These are phyloP conservation scores for Lactifluus echinatus DNA, from an alignment of 768 basidiomycete genomes.

Conservation along the genomic window DNA sequence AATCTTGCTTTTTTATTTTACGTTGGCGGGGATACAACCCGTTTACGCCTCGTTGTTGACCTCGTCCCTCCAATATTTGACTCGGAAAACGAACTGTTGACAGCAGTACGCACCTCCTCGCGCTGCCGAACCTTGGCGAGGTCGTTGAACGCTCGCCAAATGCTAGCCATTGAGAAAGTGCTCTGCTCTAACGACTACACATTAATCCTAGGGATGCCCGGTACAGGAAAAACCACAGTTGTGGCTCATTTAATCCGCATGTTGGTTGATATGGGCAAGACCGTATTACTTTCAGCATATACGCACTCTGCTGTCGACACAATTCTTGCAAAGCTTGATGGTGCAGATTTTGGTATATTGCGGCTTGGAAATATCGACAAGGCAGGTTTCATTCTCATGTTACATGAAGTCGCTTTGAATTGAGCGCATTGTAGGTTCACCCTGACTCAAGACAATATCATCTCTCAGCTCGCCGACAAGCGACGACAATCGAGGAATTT, in stretches of 20 bases:
- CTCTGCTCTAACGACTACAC: slow-evolving; percentile 83
- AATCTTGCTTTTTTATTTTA: slow-evolving; percentile 90
- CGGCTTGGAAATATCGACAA: slow-evolving; percentile 89
- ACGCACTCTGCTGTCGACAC: slow-evolving; percentile 99
- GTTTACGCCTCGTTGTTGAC: slow-evolving; percentile 76
- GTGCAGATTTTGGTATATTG: slow-evolving; percentile 61
- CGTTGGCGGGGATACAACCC: slow-evolving; percentile 56
- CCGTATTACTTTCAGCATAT: slow-evolving; percentile 82
- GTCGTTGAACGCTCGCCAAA: slow-evolving; percentile 64
- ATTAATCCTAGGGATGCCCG: slow-evolving; percentile 93
- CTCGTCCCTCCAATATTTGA: slow-evolving; percentile 59
- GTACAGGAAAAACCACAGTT: slow-evolving; percentile 95
- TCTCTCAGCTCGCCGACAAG: slow-evolving; percentile 43
- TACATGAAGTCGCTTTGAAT: background rate
- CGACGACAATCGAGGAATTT: slow-evolving; percentile 70
- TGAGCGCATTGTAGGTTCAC: slow-evolving; percentile 51
- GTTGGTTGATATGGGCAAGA: slow-evolving; percentile 75
- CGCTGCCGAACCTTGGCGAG: slow-evolving; percentile 9
- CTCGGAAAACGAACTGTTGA: slow-evolving; percentile 23
- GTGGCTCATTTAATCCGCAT: slow-evolving; percentile 80
- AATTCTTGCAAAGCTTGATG: slow-evolving; percentile 76
- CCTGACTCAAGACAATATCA: slow-evolving; percentile 70
- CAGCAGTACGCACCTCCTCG: slow-evolving; percentile 5
- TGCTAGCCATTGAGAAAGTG: slow-evolving; percentile 61
- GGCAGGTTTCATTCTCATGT: slow-evolving; percentile 33